Base-by-base conservation (phyloP, 106 monocot genomes). In the Narthecium ossifragum region DNA sequence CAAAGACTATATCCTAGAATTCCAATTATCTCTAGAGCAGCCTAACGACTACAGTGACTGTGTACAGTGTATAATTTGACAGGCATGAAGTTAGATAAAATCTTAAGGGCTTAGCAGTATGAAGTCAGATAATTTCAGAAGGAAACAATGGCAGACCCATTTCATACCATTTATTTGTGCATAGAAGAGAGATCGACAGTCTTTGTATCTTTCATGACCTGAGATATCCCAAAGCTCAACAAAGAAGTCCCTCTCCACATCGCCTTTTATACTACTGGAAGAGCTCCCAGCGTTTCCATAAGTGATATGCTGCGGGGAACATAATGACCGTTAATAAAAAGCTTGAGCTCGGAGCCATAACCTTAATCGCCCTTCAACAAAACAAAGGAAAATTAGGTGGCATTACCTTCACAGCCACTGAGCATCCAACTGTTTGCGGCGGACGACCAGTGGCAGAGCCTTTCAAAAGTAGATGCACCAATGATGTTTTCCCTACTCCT, bases 211-310 rank as follows among this genome's bases (percentile, higher is more conserved):
- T 51, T 93, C 85, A 47, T 93, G 93, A 45, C 88, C 93, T 27
- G 88, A 82, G 14, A 89, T 38, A 77, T 93, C 93, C 93, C 93
- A 93, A 48, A 93, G 75, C 70, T 93, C 93, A 56, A 93, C 85
- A 80, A 93, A 93, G 69, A 89, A 85, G 55, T 85, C 74, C 55
- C 83, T 85, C 38, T 93, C 85, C 40, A 53, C 52, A 62, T 93
- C 93, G 78, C 71, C 69, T 57, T 72, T 85, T 55, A 85, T 80
- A 75, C 57, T 80, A 75, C 70, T 89, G 54, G 88, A 88, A 63
- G 88, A 88, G 70, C 88, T 89, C 31, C 73, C 72, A 27, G 77
- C 45, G 68, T 67, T 85, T 75, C 85, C 88, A 77, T 80, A 78
- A 65, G 85, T 82, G 49, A 83, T 68, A 70, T 88, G 93, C 93